Conservation (phyloP, 371 early-diverging fungal species). For the Spraguea lophii region DNA sequence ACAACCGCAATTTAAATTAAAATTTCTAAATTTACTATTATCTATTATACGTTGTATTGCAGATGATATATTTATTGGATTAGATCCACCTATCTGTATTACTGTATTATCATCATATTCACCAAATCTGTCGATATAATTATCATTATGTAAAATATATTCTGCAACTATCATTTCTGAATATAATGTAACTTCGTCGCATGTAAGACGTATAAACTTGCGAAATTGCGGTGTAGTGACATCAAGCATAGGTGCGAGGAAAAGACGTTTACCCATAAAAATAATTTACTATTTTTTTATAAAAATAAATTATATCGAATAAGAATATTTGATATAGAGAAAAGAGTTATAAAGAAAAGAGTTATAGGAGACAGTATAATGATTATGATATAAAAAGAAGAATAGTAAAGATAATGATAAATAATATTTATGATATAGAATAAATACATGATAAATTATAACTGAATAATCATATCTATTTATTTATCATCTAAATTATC, state of each 20-base stretch:
- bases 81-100: conserved; percentile 46
- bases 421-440: no score
- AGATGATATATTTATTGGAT: conserved; percentile 27
- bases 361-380: no score
- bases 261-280: no score
- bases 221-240: conserved; percentile 46
- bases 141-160: conserved; percentile 13
- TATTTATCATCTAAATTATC: no score
- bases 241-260: conserved; percentile 47
- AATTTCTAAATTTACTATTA: conserved; percentile 20
- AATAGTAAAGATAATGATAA: no score
- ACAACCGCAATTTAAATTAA: conserved; percentile 47
- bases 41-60: conserved; percentile 28
- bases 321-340: no score
- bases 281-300: no score
- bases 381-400: no score
- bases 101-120: conserved; percentile 29
- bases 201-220: conserved; percentile 32
- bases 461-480: no score
- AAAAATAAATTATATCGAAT: no score
- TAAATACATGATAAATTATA: no score
- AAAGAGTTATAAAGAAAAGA: no score
- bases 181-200: conserved; percentile 34
- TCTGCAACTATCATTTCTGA: conserved; percentile 45
- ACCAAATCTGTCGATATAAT: conserved; percentile 36